Evolutionary conservation across 371 early-diverging fungal species (phyloP), one percentile per base, ranked within the genome.

Genomic region (Mucor circinelloides): DNA sequence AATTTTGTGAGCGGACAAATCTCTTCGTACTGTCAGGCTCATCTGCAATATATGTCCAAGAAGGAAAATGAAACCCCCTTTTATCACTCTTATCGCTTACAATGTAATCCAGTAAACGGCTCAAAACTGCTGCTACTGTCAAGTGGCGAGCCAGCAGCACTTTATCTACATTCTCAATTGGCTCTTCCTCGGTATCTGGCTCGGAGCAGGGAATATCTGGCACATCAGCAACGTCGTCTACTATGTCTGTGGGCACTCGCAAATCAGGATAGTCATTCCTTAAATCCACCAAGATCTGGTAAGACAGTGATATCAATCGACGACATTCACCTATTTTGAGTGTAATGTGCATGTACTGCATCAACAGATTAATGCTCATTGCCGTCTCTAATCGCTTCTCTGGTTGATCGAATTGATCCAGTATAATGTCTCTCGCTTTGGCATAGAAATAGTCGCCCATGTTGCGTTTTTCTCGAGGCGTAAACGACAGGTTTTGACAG

Each of bases 371-470:
- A 57, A 67, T 52, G 7, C 48, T 54, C 10, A 64, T 52, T 2
- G 64, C 40, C 36, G 67, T 72, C 50, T 72, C 72, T 27, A 72
- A 38, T 12, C 63, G 30, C 40, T 67, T 72, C 1, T 68, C 72
- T 1, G 54, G 38, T 2, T 42, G 2, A 27, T 72, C 72, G 42
- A 72, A 72, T 21, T 72, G 72, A 19, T 72, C 72, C 13, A 67
- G 9, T 1, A 72, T 21, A 13, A 55, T 55, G n/a, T 58, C 40
- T 50, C 57, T 67, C 23, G 68, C 67, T 19, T 60, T 60, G 9
- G 27, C 21, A 36, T 59, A 63, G 58, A 67, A 71, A 32, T 44
- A 67, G 28, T 71, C 71, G 15, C 52, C 59, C 60, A 71, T 55
- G 25, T 55, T 59, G 13, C 50, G 44, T 50, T 42, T 40, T 34